These are phyloP conservation scores for Debaryomycetaceae sp. DNA, from an alignment of 1,139 yeast species.

Conservation along the genomic window DNA sequence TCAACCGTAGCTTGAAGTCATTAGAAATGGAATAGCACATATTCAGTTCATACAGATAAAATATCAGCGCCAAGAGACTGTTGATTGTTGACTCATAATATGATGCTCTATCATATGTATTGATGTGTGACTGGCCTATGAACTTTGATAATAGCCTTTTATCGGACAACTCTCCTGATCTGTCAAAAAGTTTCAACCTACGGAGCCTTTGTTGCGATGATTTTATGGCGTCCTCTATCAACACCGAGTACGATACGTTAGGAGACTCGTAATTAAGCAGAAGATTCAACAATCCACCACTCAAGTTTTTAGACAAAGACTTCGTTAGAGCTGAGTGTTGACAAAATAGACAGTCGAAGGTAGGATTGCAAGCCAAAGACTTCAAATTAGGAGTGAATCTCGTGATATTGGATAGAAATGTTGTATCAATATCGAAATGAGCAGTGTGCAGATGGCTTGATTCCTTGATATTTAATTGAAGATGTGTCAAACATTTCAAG, in stretches of 20 bases:
- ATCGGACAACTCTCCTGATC: constrained; percentile 9
- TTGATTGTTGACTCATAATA: constrained; percentile 8
- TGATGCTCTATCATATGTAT: constrained; percentile 15
- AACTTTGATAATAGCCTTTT: constrained; percentile 5
- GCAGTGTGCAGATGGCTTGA: constrained; percentile 10
- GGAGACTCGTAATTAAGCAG: constrained; percentile 15
- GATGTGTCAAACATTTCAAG: constrained; percentile 7
- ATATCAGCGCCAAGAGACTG: background rate
- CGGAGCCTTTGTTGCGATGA: constrained; percentile 9
- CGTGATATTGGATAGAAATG: constrained; percentile 12
- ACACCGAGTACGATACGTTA: constrained; percentile 7
- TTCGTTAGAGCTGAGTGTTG: constrained; percentile 10
- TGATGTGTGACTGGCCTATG: constrained; percentile 4
- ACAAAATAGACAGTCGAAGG: constrained; percentile 16
- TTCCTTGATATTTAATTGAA: constrained; percentile 14
- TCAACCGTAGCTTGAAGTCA: constrained; percentile 11
- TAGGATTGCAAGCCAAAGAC: constrained; percentile 12
- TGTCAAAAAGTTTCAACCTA: constrained; percentile 10
- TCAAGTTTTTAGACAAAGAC: constrained; percentile 6
- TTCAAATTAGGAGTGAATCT: constrained; percentile 10
- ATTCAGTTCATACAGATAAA: background rate
- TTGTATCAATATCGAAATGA: constrained; percentile 7
- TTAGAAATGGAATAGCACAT: constrained; percentile 6
- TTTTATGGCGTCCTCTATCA: constrained; percentile 8
- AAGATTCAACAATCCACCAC: constrained; percentile 10